phyloP scores from a whole-genome alignment of 1,284 basidiomycete species.

The Cryptococcus wingfieldii region DNA sequence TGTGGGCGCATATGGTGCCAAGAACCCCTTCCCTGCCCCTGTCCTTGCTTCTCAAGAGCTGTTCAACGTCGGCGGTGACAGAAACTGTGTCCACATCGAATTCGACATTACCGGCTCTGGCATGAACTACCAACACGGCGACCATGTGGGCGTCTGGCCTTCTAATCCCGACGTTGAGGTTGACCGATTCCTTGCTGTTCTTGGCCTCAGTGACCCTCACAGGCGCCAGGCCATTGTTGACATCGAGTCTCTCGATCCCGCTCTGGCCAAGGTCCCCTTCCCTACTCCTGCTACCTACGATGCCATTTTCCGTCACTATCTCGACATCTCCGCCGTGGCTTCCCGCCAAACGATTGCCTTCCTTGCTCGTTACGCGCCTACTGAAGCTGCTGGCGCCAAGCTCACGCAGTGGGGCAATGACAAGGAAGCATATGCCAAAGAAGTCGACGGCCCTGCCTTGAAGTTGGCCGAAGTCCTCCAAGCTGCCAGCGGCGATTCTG shows the following conservation, averaged over 20 bases:
- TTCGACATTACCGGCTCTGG: constrained; percentile 92
- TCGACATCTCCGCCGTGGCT: constrained; percentile 88
- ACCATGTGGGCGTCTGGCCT: constrained; percentile 97
- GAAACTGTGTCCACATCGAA: constrained; percentile 94
- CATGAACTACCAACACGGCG: constrained; percentile 97
- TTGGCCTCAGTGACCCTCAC: constrained; percentile 66
- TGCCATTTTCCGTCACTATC: constrained; percentile 91
- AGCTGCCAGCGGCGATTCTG: constrained; percentile 71
- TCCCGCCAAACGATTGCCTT: constrained; percentile 88
- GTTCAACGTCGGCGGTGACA: constrained; percentile 67
- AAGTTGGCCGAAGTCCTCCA: constrained; percentile 90
- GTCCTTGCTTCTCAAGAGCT: constrained; percentile 75
- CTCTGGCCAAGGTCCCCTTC: constrained; percentile 97
- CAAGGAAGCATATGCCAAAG: constrained; percentile 76
- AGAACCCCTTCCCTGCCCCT: constrained; percentile 92
- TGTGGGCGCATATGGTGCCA: constrained; percentile 62
- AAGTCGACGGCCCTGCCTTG: constrained; percentile 75
- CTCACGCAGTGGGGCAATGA: constrained; percentile 75
- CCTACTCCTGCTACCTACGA: constrained; percentile 93
- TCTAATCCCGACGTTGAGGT: constrained; percentile 90
- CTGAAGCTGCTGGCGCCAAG: constrained; percentile 66
- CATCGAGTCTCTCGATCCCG: constrained; percentile 93
- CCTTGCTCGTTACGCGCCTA: constrained; percentile 83
- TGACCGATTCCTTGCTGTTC: constrained; percentile 75
- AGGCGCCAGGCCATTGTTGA: constrained; percentile 78